Conservation (phyloP, 2,329 filamentous ascomycete genomes). For the Fusarium liriodendri region DNA sequence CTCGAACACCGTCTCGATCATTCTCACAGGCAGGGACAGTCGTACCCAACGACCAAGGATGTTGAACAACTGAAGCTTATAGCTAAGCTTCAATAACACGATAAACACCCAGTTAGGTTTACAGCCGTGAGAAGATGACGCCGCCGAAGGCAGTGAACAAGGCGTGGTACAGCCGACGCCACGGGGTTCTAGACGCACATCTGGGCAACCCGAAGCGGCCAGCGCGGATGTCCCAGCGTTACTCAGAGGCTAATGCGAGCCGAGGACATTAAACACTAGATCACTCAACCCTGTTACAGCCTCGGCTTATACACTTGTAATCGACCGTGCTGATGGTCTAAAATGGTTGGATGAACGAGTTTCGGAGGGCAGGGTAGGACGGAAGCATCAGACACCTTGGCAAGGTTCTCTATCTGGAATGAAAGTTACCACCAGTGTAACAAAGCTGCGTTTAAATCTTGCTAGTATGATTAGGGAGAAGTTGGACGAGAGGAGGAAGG, state of each 20-base stretch:
- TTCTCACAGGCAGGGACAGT: not conserved
- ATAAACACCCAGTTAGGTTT: too few relatives aligned
- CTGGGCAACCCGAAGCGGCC: constrained; percentile 7
- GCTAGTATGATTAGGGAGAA: constrained; percentile 18
- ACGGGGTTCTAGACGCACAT: constrained; percentile 33
- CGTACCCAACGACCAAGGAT: constrained; percentile 29
- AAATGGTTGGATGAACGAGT: not conserved
- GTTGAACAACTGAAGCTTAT: not conserved
- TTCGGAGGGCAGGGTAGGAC: not conserved
- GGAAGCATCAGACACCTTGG: not conserved
- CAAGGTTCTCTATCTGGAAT: not conserved
- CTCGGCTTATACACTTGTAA: constrained; percentile 33
- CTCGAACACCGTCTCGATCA: not conserved
- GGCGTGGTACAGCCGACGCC: constrained; percentile 34
- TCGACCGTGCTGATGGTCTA: constrained; percentile 27
- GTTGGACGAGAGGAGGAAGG: constrained; percentile 24
- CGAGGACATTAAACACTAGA: constrained; percentile 28
- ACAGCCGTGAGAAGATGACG: too few relatives aligned
- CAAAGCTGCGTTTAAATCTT: not conserved
- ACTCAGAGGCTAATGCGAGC: constrained; percentile 27
- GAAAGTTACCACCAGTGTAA: constrained; percentile 6
- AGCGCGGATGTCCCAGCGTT: constrained; percentile 5
- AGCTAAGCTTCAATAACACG: too few relatives aligned
- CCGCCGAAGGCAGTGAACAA: constrained; percentile 17
- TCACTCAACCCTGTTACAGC: constrained; percentile 28